Base-by-base conservation (phyloP, 176 grass and related monocot genomes). In the Oryza glumipatula region DNA sequence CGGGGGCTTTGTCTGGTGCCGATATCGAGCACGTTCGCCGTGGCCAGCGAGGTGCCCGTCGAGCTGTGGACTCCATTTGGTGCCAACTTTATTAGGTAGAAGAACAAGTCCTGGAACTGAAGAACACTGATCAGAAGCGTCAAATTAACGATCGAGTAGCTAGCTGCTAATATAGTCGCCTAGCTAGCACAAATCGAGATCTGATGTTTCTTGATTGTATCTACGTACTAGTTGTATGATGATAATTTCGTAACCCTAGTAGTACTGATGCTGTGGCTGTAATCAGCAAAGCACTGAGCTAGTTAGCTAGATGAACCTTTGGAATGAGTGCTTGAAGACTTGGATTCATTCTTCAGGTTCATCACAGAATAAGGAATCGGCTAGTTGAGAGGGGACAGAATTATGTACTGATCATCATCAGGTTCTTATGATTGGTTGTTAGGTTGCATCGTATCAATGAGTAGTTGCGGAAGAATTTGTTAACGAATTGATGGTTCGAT, bases 1-100 rank as follows among this genome's bases (percentile, higher is more conserved):
- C 83, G 92, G 54, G 97, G 97, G n/a, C 82, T 99, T 10, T 99
- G 97, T 81, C 90, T 99, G 44, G 90, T 99, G 68, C 97, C 97
- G 7, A 88, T 99, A 67, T 88, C 94, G 0, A 95, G 94, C 94
- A 99, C 91, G 7, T 94, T 91, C 82, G 91, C 91, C 1, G 94
- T 94, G 75, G 79, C 94, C 10, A 89, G 88, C 54, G 92, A 96
- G 24, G 91, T 89, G 9, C 83, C 97, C 45, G 88, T 92, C 64
- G 94, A 99, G 74, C 91, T 99, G 74, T 92, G 94, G 86, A 84
- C 86, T 79, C 90, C 97, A 7, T 96, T 99, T 73, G 94, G 90
- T 70, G 81, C 76, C 76, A 89, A 69, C 80, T 99, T 96, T 63
- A 63, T 63, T 87, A 96, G 92, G 87, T 99, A 92, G 86, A 82